Percentiles rank a stretch among this genome's conserved stretches.
phyloP scores from a whole-genome alignment of 805 yeast genomes.

The Barnettozyma sp. region DNA sequence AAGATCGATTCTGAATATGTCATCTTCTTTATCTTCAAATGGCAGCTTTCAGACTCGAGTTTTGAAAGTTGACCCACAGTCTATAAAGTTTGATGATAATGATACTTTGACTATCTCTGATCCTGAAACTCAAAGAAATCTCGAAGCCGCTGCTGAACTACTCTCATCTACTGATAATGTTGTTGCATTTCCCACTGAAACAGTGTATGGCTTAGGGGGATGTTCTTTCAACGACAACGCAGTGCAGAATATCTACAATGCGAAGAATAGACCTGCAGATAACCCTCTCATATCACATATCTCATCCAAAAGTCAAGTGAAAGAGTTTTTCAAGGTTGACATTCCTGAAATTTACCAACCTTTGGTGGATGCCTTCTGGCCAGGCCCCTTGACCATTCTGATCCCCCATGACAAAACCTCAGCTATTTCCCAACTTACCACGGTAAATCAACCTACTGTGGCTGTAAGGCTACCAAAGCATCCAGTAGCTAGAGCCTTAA shows the following conservation, averaged over 20 bases:
- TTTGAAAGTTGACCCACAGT: constrained; percentile 16
- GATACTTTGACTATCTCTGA: constrained; percentile 41
- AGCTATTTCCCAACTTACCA: constrained; percentile 65
- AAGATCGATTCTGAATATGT: constrained; percentile 1
- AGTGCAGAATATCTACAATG: constrained; percentile 70
- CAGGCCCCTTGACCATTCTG: constrained; percentile 89
- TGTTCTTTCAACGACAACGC: constrained; percentile 69
- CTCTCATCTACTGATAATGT: constrained; percentile 47
- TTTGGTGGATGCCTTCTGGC: constrained; percentile 75
- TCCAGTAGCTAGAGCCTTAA: constrained; percentile 85
- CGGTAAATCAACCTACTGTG: constrained; percentile 83
- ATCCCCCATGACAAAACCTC: constrained; percentile 48
- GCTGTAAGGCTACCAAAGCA: constrained; percentile 88
- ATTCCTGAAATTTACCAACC: constrained; percentile 66
- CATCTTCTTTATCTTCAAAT: constrained; percentile 3
- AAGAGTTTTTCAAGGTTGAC: constrained; percentile 43
- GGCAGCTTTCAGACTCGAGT: constrained; percentile 14
- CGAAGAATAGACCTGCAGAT: constrained; percentile 92
- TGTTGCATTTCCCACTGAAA: constrained; percentile 94
- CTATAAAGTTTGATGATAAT: constrained; percentile 18
- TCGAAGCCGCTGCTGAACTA: constrained; percentile 52
- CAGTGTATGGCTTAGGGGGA: constrained; percentile 95
- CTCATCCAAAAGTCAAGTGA: constrained; percentile 67
- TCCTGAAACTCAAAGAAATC: constrained; percentile 40
- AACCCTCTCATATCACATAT: constrained; percentile 92